Evolutionary conservation across 2,329 filamentous ascomycete species (phyloP), one percentile per base, ranked within the genome.

Genomic region (Dactylellina parvicollis): DNA sequence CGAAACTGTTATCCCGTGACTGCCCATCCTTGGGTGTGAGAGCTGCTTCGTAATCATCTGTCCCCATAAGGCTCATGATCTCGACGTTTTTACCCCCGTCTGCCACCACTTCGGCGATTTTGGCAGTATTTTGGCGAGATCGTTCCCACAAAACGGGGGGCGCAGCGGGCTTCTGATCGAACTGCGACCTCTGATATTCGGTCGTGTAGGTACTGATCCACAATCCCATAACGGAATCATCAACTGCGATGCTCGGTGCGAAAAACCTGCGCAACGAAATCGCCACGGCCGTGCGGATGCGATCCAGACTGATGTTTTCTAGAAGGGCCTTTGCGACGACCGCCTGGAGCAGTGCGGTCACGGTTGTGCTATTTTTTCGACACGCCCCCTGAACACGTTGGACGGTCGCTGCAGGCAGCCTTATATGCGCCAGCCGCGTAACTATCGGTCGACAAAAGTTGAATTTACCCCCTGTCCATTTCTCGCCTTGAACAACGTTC

Each of bases 221-320:
- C 8, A 69, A 30, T 9, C 64, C 64, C 64, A 69, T 69, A 46
- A 69, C 47, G 3, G 64, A 69, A 32, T 69, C 64, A 61, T 60
- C 47, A 32, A 65, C 49, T 5, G 20, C 38, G 38, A 66, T n/a
- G 7, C 8, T 26, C 14, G 64, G 54, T 12, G 56, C 18, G 20
- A 69, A 69, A 20, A 69, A 69, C 24, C 64, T 60, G 36, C 64
- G 64, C n/a, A 69, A 24, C 4, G 64, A 69, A 38, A 69, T 55
- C n/a, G 64, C 64, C 28, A 69, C 64, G 4, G 64, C 64, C 0
- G 64, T 69, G 12, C 64, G 64, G 38, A 69, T 52, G 5, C 64
- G 55, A 47, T 69, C 64, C 28, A 14, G 38, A 4, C 22, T 28
- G 12, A 69, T 44, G 22, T 55, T 24, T 2, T 54, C 55, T 1